These are phyloP conservation scores for Blastocystis sp. DNA, from an alignment of 352 stramenopile genomes.

Conservation along the genomic window DNA sequence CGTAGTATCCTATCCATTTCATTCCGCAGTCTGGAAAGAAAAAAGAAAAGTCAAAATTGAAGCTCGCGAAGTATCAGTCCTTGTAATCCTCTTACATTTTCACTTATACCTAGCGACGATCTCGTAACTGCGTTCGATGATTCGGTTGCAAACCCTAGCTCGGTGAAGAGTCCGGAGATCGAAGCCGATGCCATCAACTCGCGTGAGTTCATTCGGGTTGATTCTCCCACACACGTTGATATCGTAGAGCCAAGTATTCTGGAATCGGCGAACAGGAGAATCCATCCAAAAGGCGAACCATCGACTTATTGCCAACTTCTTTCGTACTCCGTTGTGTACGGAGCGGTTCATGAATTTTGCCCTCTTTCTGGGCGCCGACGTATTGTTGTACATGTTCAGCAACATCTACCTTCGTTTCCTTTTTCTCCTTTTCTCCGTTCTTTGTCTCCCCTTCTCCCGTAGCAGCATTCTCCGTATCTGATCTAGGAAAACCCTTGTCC, in stretches of 20 bases:
- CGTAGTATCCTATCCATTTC: neutral
- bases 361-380: neutral
- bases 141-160: neutral
- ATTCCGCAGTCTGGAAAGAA: neutral
- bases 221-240: neutral
- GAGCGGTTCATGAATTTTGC: neutral
- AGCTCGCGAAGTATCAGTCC: neutral
- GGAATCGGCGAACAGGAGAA: neutral
- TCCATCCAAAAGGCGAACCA: neutral
- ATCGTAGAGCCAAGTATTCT: neutral
- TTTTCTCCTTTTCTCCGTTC: neutral
- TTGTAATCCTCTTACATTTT: neutral
- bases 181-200: neutral
- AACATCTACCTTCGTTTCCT: neutral
- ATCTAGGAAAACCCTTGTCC: neutral
- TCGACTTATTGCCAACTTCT: neutral
- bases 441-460: neutral
- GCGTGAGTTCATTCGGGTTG: neutral
- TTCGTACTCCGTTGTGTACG: neutral
- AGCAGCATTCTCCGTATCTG: neutral
- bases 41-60: neutral
- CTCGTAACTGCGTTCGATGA: neutral
- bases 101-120: neutral
- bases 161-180: neutral
- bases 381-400: conserved; percentile 8